Conservation (phyloP, 176 grass and related monocot genomes). For the Triticum dicoccoides region DNA sequence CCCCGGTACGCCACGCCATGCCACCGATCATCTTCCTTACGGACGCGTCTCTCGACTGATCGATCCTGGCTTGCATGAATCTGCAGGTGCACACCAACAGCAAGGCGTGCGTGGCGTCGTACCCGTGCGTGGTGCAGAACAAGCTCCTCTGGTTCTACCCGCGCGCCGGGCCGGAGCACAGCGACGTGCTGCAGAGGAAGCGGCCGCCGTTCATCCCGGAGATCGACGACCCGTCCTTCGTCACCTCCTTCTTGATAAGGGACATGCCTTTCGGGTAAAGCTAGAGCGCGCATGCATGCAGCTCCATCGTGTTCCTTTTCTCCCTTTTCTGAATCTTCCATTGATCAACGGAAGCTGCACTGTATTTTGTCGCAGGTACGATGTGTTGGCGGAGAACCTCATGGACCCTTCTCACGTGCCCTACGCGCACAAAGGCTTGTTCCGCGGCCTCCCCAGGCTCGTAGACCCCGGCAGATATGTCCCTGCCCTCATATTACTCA, state of each 20-base stretch:
- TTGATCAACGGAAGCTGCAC: neutral
- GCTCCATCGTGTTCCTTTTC: neutral
- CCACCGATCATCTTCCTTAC: too few relatives aligned
- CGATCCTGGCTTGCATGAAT: too few relatives aligned
- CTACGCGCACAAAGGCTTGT: constrained; percentile 71
- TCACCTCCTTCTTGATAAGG: constrained; percentile 35
- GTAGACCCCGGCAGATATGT: constrained; percentile 78
- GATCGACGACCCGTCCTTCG: constrained; percentile 67
- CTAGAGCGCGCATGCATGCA: neutral
- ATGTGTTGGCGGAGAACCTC: constrained; percentile 75
- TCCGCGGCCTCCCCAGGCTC: constrained; percentile 18
- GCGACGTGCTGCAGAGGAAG: constrained; percentile 50
- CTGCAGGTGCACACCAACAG: constrained; percentile 43
- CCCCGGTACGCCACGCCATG: constrained; percentile 9
- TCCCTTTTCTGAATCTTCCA: neutral
- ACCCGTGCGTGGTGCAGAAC: constrained; percentile 72
- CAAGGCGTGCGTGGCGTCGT: constrained; percentile 67
- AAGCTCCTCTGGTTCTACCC: constrained; percentile 88
- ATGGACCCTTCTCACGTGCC: constrained; percentile 79
- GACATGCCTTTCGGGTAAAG: constrained; percentile 67
- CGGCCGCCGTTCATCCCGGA: constrained; percentile 56
- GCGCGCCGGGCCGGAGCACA: constrained; percentile 41
- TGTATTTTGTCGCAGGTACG: constrained; percentile 49
- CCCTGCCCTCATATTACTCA: neutral
- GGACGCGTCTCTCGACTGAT: too few relatives aligned